These are phyloP conservation scores for Penicillium cosmopolitanum DNA, from an alignment of 495 filamentous ascomycete species.

Conservation along the genomic window DNA sequence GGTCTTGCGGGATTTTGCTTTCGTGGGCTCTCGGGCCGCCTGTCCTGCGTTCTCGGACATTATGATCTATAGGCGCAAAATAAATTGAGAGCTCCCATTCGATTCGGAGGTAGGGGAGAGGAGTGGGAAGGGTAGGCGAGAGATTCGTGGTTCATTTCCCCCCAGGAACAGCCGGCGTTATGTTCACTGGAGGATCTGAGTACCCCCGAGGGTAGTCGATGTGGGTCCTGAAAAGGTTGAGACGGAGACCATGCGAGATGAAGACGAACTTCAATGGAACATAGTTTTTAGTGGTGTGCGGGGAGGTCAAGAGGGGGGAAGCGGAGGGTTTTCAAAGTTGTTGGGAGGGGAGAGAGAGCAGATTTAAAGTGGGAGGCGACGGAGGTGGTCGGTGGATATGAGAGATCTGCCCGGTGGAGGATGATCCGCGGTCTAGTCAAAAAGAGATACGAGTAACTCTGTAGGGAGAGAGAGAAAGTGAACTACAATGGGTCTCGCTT, in stretches of 20 bases:
- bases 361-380: constrained; percentile 11
- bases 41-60: constrained; percentile 24
- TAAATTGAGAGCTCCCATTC: constrained; percentile 21
- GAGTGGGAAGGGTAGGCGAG: background rate
- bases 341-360: constrained; percentile 5
- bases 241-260: background rate
- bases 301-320: background rate
- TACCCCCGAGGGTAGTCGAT: background rate
- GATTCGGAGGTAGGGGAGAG: constrained; percentile 7
- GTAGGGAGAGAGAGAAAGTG: too few relatives aligned
- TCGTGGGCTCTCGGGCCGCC: constrained; percentile 27
- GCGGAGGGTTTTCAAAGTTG: constrained; percentile 4
- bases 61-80: constrained; percentile 13
- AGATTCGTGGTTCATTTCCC: constrained; percentile 1
- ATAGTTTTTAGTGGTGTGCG: background rate
- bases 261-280: background rate
- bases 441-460: background rate
- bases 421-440: constrained; percentile 29
- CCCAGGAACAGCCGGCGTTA: background rate
- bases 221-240: background rate
- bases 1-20: constrained; percentile 35
- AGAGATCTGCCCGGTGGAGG: constrained; percentile 28
- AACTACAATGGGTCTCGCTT: constrained; percentile 4
- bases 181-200: constrained; percentile 15
- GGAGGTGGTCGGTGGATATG: constrained; percentile 19